phyloP scores from a whole-genome alignment of 257 asterid species.

The Solanum peruvianum region DNA sequence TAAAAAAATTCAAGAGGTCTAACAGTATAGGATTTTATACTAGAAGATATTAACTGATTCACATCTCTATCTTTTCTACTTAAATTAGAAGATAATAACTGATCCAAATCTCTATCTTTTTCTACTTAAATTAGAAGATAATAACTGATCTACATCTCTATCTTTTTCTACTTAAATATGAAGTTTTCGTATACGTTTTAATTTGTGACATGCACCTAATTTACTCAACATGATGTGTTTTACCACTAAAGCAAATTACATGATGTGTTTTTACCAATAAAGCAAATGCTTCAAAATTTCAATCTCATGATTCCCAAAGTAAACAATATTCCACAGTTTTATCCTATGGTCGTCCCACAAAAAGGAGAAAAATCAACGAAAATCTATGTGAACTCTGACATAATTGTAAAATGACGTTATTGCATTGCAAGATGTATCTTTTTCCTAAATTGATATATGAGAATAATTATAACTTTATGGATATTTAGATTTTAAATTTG shows the following conservation, averaged over 20 bases:
- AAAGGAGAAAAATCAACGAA: background rate
- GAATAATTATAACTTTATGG: too few species aligned
- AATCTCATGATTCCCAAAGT: background rate
- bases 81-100: background rate
- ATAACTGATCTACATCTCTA: background rate
- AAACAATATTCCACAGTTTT: background rate
- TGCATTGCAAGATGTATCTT: background rate
- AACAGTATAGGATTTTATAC: background rate
- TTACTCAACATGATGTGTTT: background rate
- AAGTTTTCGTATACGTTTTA: background rate
- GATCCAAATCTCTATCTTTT: background rate
- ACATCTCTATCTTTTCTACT: background rate
- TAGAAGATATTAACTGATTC: background rate
- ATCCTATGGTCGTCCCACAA: background rate
- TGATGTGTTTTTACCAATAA: too few species aligned
- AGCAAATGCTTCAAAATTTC: background rate
- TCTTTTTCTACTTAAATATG: background rate
- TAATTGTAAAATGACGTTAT: background rate
- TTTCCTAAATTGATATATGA: background rate
- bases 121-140: background rate
- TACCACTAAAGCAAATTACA: background rate
- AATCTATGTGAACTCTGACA: background rate
- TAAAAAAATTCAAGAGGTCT: background rate
- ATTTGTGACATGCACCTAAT: background rate
- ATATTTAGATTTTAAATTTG: too few species aligned